Base-by-base conservation (phyloP, 2,329 filamentous ascomycete species). In the Fusarium devonianum region DNA sequence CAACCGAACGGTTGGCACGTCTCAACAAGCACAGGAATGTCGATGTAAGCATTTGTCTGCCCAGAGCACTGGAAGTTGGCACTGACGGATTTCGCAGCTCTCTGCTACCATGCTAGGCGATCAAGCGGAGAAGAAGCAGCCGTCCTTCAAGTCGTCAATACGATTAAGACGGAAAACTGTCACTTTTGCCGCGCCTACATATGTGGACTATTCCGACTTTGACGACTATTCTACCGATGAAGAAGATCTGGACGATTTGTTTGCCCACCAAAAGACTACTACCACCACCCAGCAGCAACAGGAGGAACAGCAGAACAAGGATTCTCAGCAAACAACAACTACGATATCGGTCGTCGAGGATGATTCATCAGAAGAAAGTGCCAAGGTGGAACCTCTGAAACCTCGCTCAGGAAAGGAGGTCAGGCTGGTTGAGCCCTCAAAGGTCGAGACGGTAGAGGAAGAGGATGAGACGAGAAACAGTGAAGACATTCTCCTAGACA, bases 11-110 rank as follows among this genome's bases (percentile, higher is more conserved):
- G 68, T 75, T 99, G 55, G 94, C 94, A 34, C 86, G 94, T 58
- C 75, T 97, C 58, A 99, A 99, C 73, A 99, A 99, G 74, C 94
- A 99, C 74, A 85, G 94, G 68, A 99, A 99, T 68, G 92, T 97
- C 64, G 94, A 99, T 76, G 92, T 96, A 83, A 58, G 90, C 69
- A 36, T 39, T 26, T 21, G 18, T 14, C 21, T 36, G 18, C 4
- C 4, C 4, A 16, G 3, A 5, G 19, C 4, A 13, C 7, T 9
- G 12, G 13, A 19, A 32, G 12, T 11, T 6, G 2, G 11, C 19
- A 42, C 43, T 64, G 18, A 65, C 36, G 48, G 56, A 42, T 13
- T 47, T 17, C 18, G 37, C 69, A 86, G 81, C 71, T 86, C 21
- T 84, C 83, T 19, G 80, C 82, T 7, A 77, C 82, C 7, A 86